Evolutionary conservation across 1,284 basidiomycete genomes (phyloP), one percentile per base, ranked within the genome.

Genomic region (Ganoderma leucocontextum): DNA sequence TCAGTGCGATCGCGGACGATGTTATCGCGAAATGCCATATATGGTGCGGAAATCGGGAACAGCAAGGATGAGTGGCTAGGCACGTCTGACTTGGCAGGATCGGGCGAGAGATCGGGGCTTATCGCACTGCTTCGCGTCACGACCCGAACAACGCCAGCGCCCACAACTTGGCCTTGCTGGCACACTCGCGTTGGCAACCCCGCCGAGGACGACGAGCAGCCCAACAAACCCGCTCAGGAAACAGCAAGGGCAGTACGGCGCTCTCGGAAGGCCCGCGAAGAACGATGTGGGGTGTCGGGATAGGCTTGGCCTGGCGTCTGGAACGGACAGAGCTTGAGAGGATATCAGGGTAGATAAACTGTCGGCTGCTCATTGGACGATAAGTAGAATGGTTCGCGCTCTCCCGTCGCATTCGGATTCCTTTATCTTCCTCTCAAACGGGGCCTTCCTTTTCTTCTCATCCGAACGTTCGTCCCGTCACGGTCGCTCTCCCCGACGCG

Each of bases 331-430:
- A 49, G 22, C 47, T 49, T 49, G 19, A 44, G 59, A 17, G 60
- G 52, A 29, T 52, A 58, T 25, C 41, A 53, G 53, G 49, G n/a
- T 39, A 39, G 72, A 73, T 73, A 73, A 72, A 70, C 42, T 15
- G 17, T 25, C 6, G 65, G 42, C 35, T 58, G 47, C 59, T 58
- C 52, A 73, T 73, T 73, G 72, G 72, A 3, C 70, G 72, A 73
- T 73, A 73, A 69, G 66, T 64, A 47, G 62, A 42, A 47, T 53
- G 29, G 58, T 35, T 35, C 19, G 38, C 58, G 38, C 13, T 8
- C 13, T 29, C 29, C 36, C 57, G 35, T 13, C 36, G 36, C 42
- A 60, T 17, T 47, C 60, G 33, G 63, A 1, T 25, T 53, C 67
- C 63, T 68, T 69, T 67, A 68, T 65, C 70, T 71, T 66, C 57